A percentile compares a stretch with the other conserved stretches of the same genome.
Evolutionary conservation across 1,139 yeast genomes (phyloP).

Genomic region (Taphrina populina): DNA sequence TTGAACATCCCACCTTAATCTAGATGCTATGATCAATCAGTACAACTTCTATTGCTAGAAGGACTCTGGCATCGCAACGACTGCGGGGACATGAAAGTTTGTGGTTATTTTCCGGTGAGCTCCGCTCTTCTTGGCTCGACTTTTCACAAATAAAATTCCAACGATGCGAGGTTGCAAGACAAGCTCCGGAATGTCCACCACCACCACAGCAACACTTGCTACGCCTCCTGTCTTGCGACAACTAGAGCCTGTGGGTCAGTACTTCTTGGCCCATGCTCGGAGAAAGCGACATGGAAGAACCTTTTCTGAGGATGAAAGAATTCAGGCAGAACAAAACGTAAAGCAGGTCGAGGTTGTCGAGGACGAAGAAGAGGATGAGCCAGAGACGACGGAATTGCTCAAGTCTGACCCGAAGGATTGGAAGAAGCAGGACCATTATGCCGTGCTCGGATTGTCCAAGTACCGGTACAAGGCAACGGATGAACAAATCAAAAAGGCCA

Average conservation of each 20-base stretch:
- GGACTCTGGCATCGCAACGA: too few species aligned
- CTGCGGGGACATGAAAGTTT: too few species aligned
- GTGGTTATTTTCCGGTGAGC: too few species aligned
- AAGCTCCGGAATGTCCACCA: too few species aligned
- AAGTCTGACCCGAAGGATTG: slow-evolving; percentile 95
- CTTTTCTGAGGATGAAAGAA: slow-evolving; percentile 94
- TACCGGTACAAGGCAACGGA: slow-evolving; percentile 88
- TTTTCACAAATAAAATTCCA: too few species aligned
- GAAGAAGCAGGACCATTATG: slow-evolving; percentile 89
- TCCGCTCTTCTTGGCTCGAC: too few species aligned
- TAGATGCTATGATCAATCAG: too few species aligned
- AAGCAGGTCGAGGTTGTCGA: slow-evolving; percentile 71
- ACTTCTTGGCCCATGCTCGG: slow-evolving; percentile 93
- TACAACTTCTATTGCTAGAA: too few species aligned
- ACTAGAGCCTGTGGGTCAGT: slow-evolving; percentile 94
- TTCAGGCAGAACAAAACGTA: slow-evolving; percentile 90
- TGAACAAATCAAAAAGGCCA: slow-evolving; percentile 93
- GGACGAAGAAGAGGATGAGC: slow-evolving; percentile 73
- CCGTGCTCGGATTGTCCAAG: slow-evolving; percentile 89
- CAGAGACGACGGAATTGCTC: slow-evolving; percentile 68
- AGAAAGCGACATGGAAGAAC: slow-evolving; percentile 96
- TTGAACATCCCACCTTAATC: too few species aligned
- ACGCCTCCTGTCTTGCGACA: slow-evolving; percentile 40
- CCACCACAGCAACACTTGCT: slow-evolving; percentile 24
- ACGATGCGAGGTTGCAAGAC: too few species aligned